phyloP scores from a whole-genome alignment of 495 filamentous ascomycete species.

The Friedmanniomyces endolithicus region DNA sequence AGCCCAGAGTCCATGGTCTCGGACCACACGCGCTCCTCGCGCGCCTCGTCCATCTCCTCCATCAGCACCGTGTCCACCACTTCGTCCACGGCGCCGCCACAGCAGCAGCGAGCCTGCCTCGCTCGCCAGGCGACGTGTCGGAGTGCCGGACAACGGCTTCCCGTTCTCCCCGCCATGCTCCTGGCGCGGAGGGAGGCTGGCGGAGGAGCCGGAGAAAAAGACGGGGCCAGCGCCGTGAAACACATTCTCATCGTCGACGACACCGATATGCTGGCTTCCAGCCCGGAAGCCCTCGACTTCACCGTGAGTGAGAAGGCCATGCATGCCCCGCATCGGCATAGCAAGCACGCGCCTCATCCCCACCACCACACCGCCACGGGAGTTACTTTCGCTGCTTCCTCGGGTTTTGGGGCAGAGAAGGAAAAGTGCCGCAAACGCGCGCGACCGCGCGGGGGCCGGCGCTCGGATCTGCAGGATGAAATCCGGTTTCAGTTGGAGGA shows the following conservation, averaged over 20 bases:
- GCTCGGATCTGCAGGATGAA: slow-evolving; percentile 51
- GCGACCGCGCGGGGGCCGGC: slow-evolving; percentile 54
- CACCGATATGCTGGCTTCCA: slow-evolving; percentile 10
- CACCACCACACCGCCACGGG: neutral
- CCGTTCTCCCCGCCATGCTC: slow-evolving; percentile 18
- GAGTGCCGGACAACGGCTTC: slow-evolving; percentile 49
- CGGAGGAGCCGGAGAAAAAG: no score
- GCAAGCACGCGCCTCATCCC: slow-evolving; percentile 40
- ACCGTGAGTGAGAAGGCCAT: slow-evolving; percentile 16
- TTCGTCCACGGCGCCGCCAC: slow-evolving; percentile 44
- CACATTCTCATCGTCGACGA: slow-evolving; percentile 15
- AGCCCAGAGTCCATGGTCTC: slow-evolving; percentile 89
- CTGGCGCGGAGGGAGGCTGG: neutral
- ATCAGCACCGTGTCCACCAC: slow-evolving; percentile 48
- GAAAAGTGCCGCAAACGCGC: slow-evolving; percentile 48
- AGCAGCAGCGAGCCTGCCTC: slow-evolving; percentile 49
- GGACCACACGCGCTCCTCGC: slow-evolving; percentile 48
- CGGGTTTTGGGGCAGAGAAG: slow-evolving; percentile 16
- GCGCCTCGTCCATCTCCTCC: slow-evolving; percentile 39
- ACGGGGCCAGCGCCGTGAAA: slow-evolving; percentile 21
- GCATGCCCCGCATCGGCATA: slow-evolving; percentile 35
- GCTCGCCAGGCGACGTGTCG: slow-evolving; percentile 76
- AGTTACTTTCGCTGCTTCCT: neutral
- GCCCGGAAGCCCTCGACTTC: slow-evolving; percentile 14
- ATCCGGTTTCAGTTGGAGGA: slow-evolving; percentile 49